phyloP scores from a whole-genome alignment of 768 basidiomycete species.

The Leccinellum rugosiceps region DNA sequence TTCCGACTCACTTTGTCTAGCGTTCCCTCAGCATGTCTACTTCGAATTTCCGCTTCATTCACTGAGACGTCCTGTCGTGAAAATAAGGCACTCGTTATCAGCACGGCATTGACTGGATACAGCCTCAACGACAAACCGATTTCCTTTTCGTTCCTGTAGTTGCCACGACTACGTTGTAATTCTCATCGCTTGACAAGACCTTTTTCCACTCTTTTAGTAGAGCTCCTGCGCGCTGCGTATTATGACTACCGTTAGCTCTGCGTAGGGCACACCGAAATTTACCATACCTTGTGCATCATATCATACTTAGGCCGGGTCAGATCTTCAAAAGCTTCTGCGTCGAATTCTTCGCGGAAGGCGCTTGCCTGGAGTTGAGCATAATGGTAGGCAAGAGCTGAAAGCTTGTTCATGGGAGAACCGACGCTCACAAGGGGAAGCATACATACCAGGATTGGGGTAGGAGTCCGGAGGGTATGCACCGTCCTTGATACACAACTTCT shows the following conservation, averaged over 20 bases:
- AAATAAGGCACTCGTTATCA: neutral
- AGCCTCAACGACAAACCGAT: conserved; percentile 44
- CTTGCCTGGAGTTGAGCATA: conserved; percentile 89
- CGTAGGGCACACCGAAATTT: neutral
- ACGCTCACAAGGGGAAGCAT: neutral
- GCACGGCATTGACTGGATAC: neutral
- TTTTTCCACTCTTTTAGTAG: conserved; percentile 71
- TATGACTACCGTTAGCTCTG: neutral
- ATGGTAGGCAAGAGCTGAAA: conserved; percentile 66
- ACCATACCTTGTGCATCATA: conserved; percentile 72
- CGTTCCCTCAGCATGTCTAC: conserved; percentile 54
- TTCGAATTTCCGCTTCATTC: conserved; percentile 72
- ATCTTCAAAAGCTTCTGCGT: conserved; percentile 76
- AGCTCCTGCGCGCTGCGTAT: conserved; percentile 58
- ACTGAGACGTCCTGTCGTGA: conserved; percentile 52
- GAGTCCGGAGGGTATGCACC: conserved; percentile 85
- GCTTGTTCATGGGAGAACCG: neutral
- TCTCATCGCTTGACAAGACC: conserved; percentile 57
- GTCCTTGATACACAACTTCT: conserved; percentile 74
- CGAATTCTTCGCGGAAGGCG: conserved; percentile 89
- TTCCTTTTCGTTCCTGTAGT: conserved; percentile 66
- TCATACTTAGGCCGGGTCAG: conserved; percentile 73
- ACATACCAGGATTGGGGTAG: conserved; percentile 87
- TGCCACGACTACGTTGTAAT: conserved; percentile 50
- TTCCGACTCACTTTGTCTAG: conserved; percentile 58